These are phyloP conservation scores for Scheffersomyces illinoinensis DNA, from an alignment of 1,139 yeast genomes.

Conservation along the genomic window DNA sequence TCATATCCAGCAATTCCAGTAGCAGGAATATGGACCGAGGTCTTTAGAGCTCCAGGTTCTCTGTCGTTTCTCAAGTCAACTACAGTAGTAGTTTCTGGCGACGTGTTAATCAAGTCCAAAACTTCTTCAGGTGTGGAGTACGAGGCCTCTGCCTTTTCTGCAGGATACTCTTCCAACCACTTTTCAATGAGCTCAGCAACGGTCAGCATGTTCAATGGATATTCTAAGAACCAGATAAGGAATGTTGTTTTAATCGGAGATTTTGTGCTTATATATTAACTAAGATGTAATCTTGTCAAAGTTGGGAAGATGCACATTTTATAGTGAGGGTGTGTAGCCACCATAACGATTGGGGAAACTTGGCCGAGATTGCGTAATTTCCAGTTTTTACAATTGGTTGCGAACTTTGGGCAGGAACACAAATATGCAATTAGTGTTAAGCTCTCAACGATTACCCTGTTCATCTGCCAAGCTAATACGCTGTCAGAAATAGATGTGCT, in stretches of 20 bases:
- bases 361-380: neutral
- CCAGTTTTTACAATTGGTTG: neutral
- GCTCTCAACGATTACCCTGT: neutral
- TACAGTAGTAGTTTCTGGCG: constrained; percentile 2
- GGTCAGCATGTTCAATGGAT: neutral
- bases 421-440: neutral
- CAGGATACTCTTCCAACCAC: constrained; percentile 8
- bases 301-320: neutral
- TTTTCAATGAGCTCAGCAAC: neutral
- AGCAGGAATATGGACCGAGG: constrained; percentile 10
- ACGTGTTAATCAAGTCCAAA: constrained; percentile 3
- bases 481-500: neutral
- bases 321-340: neutral
- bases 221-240: neutral
- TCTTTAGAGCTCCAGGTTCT: constrained; percentile 4
- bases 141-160: constrained; percentile 5
- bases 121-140: constrained; percentile 6
- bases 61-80: constrained; percentile 12
- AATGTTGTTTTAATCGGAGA: neutral
- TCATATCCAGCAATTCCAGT: constrained; percentile 6
- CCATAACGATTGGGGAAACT: neutral
- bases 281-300: neutral
- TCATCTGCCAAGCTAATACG: neutral
- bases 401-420: neutral
- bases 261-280: neutral